Percentiles rank a stretch among this genome's conserved stretches.
Conservation (phyloP, 495 filamentous ascomycete species). For the Letharia columbiana region DNA sequence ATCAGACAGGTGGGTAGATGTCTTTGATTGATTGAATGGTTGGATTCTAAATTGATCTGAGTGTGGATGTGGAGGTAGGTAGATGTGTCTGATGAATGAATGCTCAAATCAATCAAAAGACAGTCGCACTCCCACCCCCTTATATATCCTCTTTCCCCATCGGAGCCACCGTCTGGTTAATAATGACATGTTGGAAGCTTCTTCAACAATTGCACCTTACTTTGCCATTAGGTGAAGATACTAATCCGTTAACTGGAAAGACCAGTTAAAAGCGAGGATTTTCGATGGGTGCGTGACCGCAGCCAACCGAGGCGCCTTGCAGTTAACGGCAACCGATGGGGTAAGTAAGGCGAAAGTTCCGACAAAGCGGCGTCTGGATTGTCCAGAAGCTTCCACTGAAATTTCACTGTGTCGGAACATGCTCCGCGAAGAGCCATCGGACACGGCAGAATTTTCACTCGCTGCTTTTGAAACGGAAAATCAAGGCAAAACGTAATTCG, state of each 20-base stretch:
- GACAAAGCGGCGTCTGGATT: not conserved
- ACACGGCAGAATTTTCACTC: not conserved
- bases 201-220: not conserved
- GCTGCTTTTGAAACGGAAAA: not conserved
- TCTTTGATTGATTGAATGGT: not conserved
- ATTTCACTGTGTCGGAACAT: not conserved
- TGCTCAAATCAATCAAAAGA: not conserved
- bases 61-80: conserved; percentile 1
- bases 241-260: conserved; percentile 27
- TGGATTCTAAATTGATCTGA: not conserved
- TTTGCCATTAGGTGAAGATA: not conserved
- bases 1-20: not conserved
- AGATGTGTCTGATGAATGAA: conserved; percentile 3
- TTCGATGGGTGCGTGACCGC: not conserved
- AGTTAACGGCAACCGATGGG: conserved; percentile 21
- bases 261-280: not conserved
- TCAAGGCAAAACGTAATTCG: conserved; percentile 7
- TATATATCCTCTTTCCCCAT: conserved; percentile 17
- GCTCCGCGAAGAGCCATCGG: not conserved
- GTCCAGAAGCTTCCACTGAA: not conserved
- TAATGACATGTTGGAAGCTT: conserved; percentile 8
- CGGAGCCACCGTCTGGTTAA: not conserved
- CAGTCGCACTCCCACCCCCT: not conserved
- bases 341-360: not conserved
- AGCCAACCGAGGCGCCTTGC: conserved; percentile 17